A percentile compares a stretch with the other conserved stretches of the same genome.
Conservation (phyloP, 345 rosid genomes). For the Citrus unshiu region DNA sequence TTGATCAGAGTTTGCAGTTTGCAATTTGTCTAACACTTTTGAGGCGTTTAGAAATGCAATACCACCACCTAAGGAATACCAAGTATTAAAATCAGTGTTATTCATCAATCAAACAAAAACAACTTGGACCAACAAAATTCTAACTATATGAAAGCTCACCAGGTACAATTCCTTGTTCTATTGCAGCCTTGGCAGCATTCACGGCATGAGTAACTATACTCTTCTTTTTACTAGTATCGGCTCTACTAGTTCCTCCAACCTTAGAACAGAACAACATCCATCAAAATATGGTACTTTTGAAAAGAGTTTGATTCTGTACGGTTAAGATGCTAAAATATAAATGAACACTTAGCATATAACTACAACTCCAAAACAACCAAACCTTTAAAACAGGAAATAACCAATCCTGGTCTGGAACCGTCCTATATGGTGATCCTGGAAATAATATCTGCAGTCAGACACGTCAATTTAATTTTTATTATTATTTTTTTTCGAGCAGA, state of each 20-base stretch:
- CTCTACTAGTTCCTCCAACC: constrained; percentile 36
- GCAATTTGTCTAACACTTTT: constrained; percentile 18
- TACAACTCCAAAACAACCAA: neutral
- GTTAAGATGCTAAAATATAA: neutral
- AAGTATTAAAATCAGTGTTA: no score
- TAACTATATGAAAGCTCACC: no score
- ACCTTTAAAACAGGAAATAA: constrained; percentile 20
- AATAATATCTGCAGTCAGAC: no score
- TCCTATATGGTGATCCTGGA: no score
- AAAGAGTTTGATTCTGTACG: neutral
- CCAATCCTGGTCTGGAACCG: no score
- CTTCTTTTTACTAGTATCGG: constrained; percentile 31
- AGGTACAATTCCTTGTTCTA: no score
- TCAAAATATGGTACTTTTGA: neutral
- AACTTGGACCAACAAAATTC: no score
- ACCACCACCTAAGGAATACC: constrained; percentile 24
- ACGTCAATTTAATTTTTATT: no score
- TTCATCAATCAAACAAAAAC: no score
- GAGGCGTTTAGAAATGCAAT: constrained; percentile 30
- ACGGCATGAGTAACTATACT: constrained; percentile 29
- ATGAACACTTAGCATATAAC: neutral
- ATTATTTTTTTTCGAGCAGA: no score
- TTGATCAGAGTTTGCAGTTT: constrained; percentile 29
- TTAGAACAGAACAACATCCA: neutral
- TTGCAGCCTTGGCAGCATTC: constrained; percentile 29